Percentiles rank a stretch among this genome's conserved stretches.
Conservation (phyloP, 192 early-diverging fungal genomes). For the Entomortierella chlamydospora region DNA sequence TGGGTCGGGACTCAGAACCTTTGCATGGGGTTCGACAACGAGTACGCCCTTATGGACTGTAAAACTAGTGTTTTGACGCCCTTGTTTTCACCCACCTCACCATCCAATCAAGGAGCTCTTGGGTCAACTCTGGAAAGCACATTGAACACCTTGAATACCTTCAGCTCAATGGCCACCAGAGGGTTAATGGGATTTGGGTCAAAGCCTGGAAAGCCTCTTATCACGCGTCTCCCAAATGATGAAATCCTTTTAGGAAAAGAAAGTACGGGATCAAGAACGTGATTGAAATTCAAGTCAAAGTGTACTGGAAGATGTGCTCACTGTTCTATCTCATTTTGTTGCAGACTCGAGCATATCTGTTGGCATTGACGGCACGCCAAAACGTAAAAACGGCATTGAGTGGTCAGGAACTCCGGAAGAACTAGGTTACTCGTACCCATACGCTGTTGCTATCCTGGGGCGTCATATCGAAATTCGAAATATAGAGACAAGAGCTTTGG, state of each 20-base stretch:
- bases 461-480: constrained; percentile 88
- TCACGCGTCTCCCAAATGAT: constrained; percentile 71
- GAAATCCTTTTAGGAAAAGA: constrained; percentile 74
- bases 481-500: constrained; percentile 81
- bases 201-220: constrained; percentile 65
- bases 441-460: constrained; percentile 75
- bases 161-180: constrained; percentile 35
- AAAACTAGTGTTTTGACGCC: constrained; percentile 65
- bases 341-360: constrained; percentile 70
- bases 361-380: constrained; percentile 65
- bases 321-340: not conserved
- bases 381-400: constrained; percentile 68
- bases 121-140: constrained; percentile 54
- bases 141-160: constrained; percentile 56
- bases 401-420: constrained; percentile 72
- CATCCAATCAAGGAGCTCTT: constrained; percentile 55
- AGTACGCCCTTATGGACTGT: constrained; percentile 72
- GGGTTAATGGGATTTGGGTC: constrained; percentile 61
- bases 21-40: constrained; percentile 70
- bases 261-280: constrained; percentile 47
- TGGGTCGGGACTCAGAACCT: constrained; percentile 81
- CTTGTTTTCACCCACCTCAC: constrained; percentile 61
- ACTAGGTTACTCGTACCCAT: constrained; percentile 76
- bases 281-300: not conserved
- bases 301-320: not conserved